Evolutionary conservation across 1,139 yeast species (phyloP), one percentile per base, ranked within the genome.

Genomic region (Candida pseudoviswanathii): DNA sequence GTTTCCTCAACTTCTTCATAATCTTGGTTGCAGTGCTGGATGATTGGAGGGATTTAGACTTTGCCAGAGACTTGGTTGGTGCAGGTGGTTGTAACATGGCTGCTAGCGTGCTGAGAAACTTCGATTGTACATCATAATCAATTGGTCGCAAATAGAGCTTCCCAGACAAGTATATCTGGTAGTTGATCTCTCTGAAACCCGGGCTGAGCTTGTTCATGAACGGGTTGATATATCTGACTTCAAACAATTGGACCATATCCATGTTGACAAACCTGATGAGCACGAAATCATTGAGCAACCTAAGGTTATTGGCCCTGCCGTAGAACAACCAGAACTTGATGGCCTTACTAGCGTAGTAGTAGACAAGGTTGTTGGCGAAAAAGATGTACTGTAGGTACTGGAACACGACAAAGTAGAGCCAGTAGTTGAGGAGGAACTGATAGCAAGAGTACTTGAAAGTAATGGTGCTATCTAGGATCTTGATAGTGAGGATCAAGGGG

Each of bases 391-490:
- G 34, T 22, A 41, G 30, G 22, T 41, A 48, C 30, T 48, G 49
- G n/a, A 54, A 24, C 10, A 45, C 2, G 2, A 52, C 43, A 43
- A 49, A 54, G 40, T 53, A 56, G 22, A 56, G 6, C 59, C 59
- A 56, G 43, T 56, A 56, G 41, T 56, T 56, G 22, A 56, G 36
- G 24, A 56, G 37, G 29, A 46, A 53, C 43, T 52, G 54, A 41
- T 56, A 54, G 16, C 56, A 33, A 4, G 46, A 27, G 32, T 43
- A 40, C 11, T 40, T 44, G 24, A 54, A 49, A 38, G 51, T 44
- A 6, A 52, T 38, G 22, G 43, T 24, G 32, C 46, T 27, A 42
- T 56, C 59, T n/a, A 56, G 44, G 25, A 55, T 48, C 37, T 54
- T 54, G 16, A 54, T 34, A 1, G 59, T 53, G 26, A 51, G 42